Evolutionary conservation across 768 basidiomycete species (phyloP).

Genomic region (Suillus fuscotomentosus): DNA sequence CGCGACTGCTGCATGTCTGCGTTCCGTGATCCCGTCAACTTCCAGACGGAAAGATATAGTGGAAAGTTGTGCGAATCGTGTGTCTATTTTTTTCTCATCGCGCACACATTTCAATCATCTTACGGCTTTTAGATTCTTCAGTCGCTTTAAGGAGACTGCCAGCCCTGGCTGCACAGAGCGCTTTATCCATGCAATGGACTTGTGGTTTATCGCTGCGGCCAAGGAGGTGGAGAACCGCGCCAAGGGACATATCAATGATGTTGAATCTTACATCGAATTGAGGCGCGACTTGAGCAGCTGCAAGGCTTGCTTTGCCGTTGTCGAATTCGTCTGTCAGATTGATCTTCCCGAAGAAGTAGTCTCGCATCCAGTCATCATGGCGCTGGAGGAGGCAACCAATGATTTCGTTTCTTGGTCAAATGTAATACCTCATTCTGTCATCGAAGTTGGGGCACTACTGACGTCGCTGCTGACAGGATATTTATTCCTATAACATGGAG

Average conservation of each 20-base stretch:
- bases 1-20: constrained; percentile 29
- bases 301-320: constrained; percentile 48
- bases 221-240: constrained; percentile 43
- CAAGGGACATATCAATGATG: constrained; percentile 32
- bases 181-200: constrained; percentile 38
- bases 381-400: constrained; percentile 46
- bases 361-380: constrained; percentile 44
- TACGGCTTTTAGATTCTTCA: constrained; percentile 32
- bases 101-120: not conserved
- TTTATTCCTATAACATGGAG: constrained; percentile 75
- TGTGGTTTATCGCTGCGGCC: constrained; percentile 40
- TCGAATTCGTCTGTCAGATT: constrained; percentile 51
- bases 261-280: constrained; percentile 53
- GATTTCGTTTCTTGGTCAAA: constrained; percentile 50
- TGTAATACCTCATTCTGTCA: constrained; percentile 21
- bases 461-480: constrained; percentile 44
- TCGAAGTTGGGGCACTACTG: not conserved
- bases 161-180: constrained; percentile 39
- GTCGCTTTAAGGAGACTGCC: constrained; percentile 34
- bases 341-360: constrained; percentile 56
- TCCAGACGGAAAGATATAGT: constrained; percentile 20
- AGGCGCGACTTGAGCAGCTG: constrained; percentile 55
- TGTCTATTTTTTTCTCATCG: constrained; percentile 10
- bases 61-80: constrained; percentile 33
- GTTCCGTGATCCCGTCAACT: constrained; percentile 27